Evolutionary conservation across 305 asterid genomes (phyloP).

Genomic region (Plantago coronopus): DNA sequence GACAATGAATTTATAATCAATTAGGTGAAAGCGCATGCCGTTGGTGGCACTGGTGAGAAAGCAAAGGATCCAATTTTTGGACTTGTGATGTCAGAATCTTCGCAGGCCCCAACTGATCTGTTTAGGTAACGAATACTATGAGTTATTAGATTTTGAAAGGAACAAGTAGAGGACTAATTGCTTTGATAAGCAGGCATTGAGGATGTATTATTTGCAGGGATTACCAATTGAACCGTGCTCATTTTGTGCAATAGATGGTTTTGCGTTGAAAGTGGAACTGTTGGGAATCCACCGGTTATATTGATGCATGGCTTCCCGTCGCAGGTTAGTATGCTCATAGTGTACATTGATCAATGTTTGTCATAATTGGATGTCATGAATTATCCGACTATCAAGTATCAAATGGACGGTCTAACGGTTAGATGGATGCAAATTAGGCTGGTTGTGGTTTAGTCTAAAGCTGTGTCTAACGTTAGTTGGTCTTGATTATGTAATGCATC

Average conservation of each 20-base stretch:
- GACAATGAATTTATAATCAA: background rate
- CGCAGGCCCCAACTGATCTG: conserved; percentile 71
- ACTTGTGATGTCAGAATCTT: conserved; percentile 71
- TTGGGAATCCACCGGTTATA: conserved; percentile 54
- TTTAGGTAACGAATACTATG: conserved; percentile 52
- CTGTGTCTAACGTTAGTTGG: too few species aligned
- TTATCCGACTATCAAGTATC: too few species aligned
- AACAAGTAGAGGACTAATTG: conserved; percentile 10
- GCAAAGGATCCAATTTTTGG: conserved; percentile 91
- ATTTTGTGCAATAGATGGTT: conserved; percentile 95
- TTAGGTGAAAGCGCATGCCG: conserved; percentile 81
- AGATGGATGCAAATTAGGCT: too few species aligned
- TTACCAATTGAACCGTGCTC: conserved; percentile 69
- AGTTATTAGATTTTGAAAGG: conserved; percentile 13
- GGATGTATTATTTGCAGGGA: conserved; percentile 76
- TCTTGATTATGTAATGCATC: too few species aligned
- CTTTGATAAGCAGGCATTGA: conserved; percentile 45
- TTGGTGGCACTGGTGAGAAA: conserved; percentile 80
- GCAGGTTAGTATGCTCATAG: conserved; percentile 46
- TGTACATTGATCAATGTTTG: background rate
- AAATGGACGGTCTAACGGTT: too few species aligned
- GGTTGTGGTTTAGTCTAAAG: too few species aligned
- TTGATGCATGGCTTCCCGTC: conserved; percentile 87
- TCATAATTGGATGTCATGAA: too few species aligned
- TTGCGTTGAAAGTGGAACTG: conserved; percentile 72